Evolutionary conservation across 2,329 filamentous ascomycete species (phyloP), one percentile per base, ranked within the genome.

Genomic region (Pseudopithomyces chartarum): DNA sequence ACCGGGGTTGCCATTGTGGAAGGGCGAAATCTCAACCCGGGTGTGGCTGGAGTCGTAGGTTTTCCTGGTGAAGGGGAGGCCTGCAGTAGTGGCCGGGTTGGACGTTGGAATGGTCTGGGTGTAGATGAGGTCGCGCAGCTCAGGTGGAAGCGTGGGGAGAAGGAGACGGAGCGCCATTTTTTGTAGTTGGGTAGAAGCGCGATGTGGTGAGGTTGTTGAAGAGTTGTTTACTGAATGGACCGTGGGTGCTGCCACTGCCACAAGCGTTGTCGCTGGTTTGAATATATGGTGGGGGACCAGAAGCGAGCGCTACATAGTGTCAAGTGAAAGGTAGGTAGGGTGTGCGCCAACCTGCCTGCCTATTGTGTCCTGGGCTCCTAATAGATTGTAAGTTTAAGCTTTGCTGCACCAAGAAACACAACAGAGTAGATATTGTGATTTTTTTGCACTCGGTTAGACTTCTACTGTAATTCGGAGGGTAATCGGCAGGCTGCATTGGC

Each of bases 51-150:
- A 67, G 22, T 56, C 45, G 52, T 65, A 72, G 1, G 46, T 59
- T 48, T 71, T 72, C n/a, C 33, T 40, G 15, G 34, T 29, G 15
- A 71, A 52, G 1, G 67, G 68, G 20, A 73, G 60, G 17, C 55
- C 52, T 4, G 26, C 22, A 45, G 54, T 67, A 13, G 53, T 58
- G 7, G 60, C 33, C 3, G 44, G 39, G 32, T n/a, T 43, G 19
- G 36, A 17, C 3, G 46, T 17, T 26, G 54, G 19, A 20, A 57
- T 38, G 1, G 64, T 62, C 38, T 69, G 61, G 29, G 56, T 44
- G 60, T 71, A 74, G 33, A 74, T 56, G 34, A 69, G 59, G 52
- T 71, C 68, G 13, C 71, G 67, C 5, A 73, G 62, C 29, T 74
- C 71, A 1, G 70, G 63, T 8, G 71, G 71, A 19, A 73, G 62